A percentile compares a stretch with the other conserved stretches of the same genome.
These are phyloP conservation scores for Penicillium flavigenum DNA, from an alignment of 495 filamentous ascomycete species.

Conservation along the genomic window DNA sequence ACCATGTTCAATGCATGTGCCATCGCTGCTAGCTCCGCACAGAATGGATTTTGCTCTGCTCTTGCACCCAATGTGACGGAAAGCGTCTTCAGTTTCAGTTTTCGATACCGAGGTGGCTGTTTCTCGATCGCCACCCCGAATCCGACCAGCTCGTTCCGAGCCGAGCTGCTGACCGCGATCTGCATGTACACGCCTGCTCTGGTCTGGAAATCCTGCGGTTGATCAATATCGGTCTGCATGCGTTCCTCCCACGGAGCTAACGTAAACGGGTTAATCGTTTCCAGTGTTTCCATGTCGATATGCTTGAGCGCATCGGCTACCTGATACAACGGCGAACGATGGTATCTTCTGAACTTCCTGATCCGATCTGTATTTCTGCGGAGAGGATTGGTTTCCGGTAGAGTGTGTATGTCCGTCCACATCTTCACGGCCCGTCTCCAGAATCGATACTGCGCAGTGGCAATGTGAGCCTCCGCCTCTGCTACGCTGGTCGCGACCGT, in stretches of 20 bases:
- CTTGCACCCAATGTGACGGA: too few species aligned
- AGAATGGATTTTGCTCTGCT: too few species aligned
- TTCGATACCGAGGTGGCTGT: too few species aligned
- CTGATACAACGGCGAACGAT: conserved; percentile 16
- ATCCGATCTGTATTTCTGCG: conserved; percentile 17
- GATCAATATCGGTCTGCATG: background rate
- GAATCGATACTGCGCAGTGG: conserved; percentile 17
- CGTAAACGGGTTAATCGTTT: background rate
- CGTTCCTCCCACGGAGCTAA: background rate
- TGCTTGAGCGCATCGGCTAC: conserved; percentile 5
- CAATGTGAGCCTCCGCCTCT: conserved; percentile 17
- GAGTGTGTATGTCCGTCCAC: conserved; percentile 16
- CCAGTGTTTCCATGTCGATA: conserved; percentile 13
- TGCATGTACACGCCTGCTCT: too few species aligned
- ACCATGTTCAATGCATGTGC: too few species aligned
- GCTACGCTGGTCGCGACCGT: too few species aligned
- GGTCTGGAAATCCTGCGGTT: too few species aligned
- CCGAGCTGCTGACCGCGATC: too few species aligned
- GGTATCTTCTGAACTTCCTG: background rate
- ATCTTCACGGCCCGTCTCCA: conserved; percentile 26
- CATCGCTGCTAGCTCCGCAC: too few species aligned
- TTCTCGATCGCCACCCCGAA: too few species aligned
- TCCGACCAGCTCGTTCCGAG: too few species aligned
- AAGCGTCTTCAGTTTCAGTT: too few species aligned
- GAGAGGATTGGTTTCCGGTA: conserved; percentile 23